Conservation (phyloP, 441 rosid species). For the Gossypium gossypioides region DNA sequence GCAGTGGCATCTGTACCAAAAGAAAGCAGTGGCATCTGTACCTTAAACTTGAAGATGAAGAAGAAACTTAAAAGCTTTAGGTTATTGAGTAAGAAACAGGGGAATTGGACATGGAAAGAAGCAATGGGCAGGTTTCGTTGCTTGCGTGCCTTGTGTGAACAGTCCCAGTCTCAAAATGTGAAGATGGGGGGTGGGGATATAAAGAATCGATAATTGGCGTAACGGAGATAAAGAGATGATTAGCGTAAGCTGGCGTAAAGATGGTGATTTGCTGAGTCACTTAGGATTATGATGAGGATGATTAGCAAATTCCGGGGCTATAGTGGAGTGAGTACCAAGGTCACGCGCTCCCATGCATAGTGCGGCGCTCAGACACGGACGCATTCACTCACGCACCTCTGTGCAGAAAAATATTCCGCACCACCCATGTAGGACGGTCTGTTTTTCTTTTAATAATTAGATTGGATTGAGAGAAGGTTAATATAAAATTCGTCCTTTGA, state of each 20-base stretch:
- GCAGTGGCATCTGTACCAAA: not conserved
- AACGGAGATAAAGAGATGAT: not conserved
- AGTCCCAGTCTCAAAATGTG: not conserved
- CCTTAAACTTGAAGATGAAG: not conserved
- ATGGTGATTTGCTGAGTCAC: not conserved
- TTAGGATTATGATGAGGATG: not conserved
- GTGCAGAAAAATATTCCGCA: not conserved
- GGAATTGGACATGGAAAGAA: not conserved
- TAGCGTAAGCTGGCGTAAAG: not conserved
- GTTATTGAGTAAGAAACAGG: not conserved
- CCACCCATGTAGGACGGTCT: not conserved
- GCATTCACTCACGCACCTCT: not conserved
- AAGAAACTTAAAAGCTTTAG: not conserved
- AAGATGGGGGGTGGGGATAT: not conserved
- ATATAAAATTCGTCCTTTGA: too few species aligned
- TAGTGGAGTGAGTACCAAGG: not conserved
- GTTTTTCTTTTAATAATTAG: not conserved
- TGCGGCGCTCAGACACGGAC: not conserved
- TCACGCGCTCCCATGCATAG: not conserved
- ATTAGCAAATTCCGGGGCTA: not conserved
- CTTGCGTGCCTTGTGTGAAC: not conserved
- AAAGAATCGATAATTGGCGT: not conserved
- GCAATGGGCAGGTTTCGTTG: not conserved
- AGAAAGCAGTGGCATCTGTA: not conserved
- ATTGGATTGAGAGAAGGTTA: too few species aligned